phyloP scores from a whole-genome alignment of 2,329 filamentous ascomycete species.

The Pseudogymnoascus sp. region DNA sequence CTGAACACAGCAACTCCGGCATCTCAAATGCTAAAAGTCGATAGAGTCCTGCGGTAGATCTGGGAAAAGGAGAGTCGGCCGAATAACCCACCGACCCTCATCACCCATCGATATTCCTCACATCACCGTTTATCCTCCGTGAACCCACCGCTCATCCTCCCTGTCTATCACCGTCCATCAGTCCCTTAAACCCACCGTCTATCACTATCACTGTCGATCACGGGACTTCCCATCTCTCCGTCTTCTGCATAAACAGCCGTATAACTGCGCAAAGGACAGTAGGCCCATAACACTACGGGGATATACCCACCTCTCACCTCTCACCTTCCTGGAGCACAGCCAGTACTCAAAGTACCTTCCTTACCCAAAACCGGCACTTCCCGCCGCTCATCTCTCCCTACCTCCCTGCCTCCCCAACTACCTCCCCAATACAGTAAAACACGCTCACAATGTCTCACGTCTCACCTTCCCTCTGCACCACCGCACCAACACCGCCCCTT shows the following conservation, averaged over 20 bases:
- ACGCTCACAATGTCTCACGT: neutral
- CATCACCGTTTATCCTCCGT: neutral
- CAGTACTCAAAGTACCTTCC: too few species aligned
- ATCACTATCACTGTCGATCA: neutral
- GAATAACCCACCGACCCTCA: neutral
- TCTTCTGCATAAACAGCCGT: too few species aligned
- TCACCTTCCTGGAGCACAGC: too few species aligned
- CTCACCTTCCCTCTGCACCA: neutral
- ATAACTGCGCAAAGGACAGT: too few species aligned
- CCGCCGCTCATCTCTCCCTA: neutral
- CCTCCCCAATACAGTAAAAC: neutral
- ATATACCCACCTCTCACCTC: too few species aligned
- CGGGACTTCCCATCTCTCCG: neutral
- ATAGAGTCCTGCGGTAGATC: too few species aligned
- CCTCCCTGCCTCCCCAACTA: neutral
- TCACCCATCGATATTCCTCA: too few species aligned
- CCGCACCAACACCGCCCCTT: neutral
- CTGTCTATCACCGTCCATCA: neutral
- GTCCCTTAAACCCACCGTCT: neutral
- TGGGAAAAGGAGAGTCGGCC: neutral
- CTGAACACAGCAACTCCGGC: neutral
- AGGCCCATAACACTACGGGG: too few species aligned
- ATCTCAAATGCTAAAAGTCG: neutral
- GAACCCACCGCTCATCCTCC: neutral
- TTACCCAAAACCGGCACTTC: neutral